Evolutionary conservation across 768 basidiomycete genomes (phyloP), one percentile per base, ranked within the genome.

Genomic region (Hygrophoropsis aurantiaca): DNA sequence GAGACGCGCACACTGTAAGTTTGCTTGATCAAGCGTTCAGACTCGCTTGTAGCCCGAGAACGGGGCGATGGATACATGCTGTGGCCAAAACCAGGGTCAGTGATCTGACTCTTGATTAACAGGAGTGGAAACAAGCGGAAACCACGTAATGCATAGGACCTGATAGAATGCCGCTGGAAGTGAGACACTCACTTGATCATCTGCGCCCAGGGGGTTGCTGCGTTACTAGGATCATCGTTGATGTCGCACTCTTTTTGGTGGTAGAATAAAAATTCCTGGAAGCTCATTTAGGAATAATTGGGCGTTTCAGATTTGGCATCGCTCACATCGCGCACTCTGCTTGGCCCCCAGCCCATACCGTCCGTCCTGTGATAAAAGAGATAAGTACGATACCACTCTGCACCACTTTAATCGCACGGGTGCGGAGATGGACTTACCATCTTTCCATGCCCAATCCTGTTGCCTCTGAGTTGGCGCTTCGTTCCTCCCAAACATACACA

Each of bases 401-500:
- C 19, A 20, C 18, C 21, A 40, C n/a, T 13, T 7, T 13, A 30
- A 6, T 30, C 27, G 27, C 27, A 30, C 27, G 27, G 27, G 13
- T 30, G 13, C 8, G 36, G 36, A 30, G 16, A 40, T 21, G 25
- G 36, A 61, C 71, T 30, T 58, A 81, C 84, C 90, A 90, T 65
- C 89, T 76, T 57, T 91, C 90, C 84, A 92, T 92, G 30, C 89
- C 89, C 39, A 90, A 78, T 11, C 89, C 89, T 9, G 87, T 87
- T 43, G 77, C 73, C 59, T 89, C 87, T n/a, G 85, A 82, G 60
- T 86, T 88, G 6, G 88, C 85, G 20, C 85, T 85, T 52, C 88
- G 84, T 56, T 92, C 89, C 61, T 92, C 89, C 89, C 90, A 92
- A 51, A 91, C 86, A 56, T 90, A 91, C 19, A 90, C 86, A 55